Conservation (phyloP, 805 yeast genomes). For the Candida argentea region DNA sequence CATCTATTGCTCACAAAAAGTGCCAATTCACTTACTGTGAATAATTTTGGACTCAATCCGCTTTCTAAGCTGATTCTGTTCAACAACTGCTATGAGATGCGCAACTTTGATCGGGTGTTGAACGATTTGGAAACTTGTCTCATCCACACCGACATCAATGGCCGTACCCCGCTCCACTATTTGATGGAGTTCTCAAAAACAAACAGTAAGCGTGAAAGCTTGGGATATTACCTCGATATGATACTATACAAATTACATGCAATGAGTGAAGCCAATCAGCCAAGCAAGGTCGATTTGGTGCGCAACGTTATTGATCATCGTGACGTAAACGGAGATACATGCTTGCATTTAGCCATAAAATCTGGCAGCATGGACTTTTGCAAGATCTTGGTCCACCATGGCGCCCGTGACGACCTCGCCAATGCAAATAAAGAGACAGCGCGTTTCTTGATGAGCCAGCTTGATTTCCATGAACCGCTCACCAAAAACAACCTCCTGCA, state of each 20-base stretch:
- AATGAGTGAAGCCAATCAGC: conserved; percentile 18
- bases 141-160: conserved; percentile 64
- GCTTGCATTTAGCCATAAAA: conserved; percentile 66
- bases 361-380: conserved; percentile 64
- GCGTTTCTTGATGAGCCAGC: conserved; percentile 31
- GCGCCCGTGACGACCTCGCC: conserved; percentile 54
- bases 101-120: conserved; percentile 70
- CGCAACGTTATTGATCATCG: conserved; percentile 60
- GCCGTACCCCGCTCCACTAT: conserved; percentile 79
- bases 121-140: conserved; percentile 69
- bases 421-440: conserved; percentile 36
- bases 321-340: conserved; percentile 79
- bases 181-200: conserved; percentile 62
- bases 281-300: conserved; percentile 49
- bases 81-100: conserved; percentile 75
- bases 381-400: conserved; percentile 72
- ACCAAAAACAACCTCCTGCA: conserved; percentile 2
- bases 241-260: conserved; percentile 62
- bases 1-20: conserved; percentile 69
- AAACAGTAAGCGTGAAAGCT: conserved; percentile 63
- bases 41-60: conserved; percentile 73
- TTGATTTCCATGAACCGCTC: conserved; percentile 18
- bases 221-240: conserved; percentile 72
- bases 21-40: conserved; percentile 48
- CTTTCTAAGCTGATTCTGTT: conserved; percentile 75